These are phyloP conservation scores for Macrophomina pseudophaseolina DNA, from an alignment of 2,329 filamentous ascomycete genomes.

Conservation along the genomic window DNA sequence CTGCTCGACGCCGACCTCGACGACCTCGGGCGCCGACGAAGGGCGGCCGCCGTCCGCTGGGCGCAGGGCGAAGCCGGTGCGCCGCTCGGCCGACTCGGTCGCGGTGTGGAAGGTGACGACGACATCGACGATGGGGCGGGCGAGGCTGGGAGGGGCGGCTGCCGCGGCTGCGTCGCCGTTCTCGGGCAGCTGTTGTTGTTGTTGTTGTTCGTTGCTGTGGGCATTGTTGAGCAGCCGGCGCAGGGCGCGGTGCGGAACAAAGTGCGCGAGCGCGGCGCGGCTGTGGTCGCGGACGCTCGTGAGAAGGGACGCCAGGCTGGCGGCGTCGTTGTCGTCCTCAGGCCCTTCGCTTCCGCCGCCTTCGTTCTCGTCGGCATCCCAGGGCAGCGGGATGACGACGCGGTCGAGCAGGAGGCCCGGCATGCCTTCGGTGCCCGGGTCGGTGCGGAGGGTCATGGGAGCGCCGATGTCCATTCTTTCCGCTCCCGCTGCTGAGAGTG, in stretches of 20 bases:
- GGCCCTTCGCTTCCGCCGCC: background rate
- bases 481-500: background rate
- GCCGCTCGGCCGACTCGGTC: background rate
- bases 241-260: conserved; percentile 1
- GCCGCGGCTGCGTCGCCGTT: background rate
- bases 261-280: conserved; percentile 10
- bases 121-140: background rate
- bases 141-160: background rate
- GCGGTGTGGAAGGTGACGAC: conserved; percentile 18
- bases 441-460: conserved; percentile 21
- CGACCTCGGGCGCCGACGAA: background rate
- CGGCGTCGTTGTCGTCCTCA: background rate
- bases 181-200: background rate
- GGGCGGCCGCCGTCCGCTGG: background rate
- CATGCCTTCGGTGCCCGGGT: conserved; percentile 22
- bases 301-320: background rate
- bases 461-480: conserved; percentile 20
- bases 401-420: conserved; percentile 26
- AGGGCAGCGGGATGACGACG: conserved; percentile 9
- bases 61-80: background rate
- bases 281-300: background rate
- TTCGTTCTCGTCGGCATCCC: background rate
- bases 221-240: background rate
- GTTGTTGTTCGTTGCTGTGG: background rate
- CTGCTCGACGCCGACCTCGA: background rate